These are phyloP conservation scores for Xylona heveae DNA, from an alignment of 495 filamentous ascomycete genomes.

Conservation along the genomic window DNA sequence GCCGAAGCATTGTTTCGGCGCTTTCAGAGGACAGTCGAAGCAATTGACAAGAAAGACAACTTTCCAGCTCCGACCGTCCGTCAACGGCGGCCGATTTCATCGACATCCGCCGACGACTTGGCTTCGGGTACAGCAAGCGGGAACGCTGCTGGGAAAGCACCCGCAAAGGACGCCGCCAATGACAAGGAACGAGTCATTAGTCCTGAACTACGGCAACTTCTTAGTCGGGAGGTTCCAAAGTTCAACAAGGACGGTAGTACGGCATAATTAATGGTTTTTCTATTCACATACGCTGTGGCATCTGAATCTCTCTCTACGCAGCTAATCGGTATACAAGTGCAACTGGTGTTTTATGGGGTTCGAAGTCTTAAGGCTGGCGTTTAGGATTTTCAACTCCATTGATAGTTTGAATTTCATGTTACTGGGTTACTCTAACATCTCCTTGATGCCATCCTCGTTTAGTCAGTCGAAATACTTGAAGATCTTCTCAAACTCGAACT, in stretches of 20 bases:
- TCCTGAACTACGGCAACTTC: slow-evolving; percentile 52
- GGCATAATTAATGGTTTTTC: no score
- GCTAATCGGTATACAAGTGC: no score
- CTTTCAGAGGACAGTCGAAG: slow-evolving; percentile 71
- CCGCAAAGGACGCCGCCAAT: slow-evolving; percentile 13
- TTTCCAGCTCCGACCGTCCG: slow-evolving; percentile 45
- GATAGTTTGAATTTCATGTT: no score
- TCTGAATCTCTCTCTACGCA: no score
- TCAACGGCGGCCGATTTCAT: slow-evolving; percentile 17
- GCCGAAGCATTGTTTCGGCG: slow-evolving; percentile 76
- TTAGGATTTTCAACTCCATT: no score
- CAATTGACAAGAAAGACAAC: slow-evolving; percentile 65
- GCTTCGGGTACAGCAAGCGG: slow-evolving; percentile 4
- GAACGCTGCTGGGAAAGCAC: slow-evolving; percentile 7
- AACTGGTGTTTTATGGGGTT: no score
- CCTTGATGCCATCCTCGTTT: no score
- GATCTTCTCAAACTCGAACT: slow-evolving; percentile 40
- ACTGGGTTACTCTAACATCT: no score
- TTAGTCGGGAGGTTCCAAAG: slow-evolving; percentile 50
- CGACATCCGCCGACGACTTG: slow-evolving; percentile 8
- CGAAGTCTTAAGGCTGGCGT: no score
- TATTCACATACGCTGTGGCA: no score
- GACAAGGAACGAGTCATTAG: slow-evolving; percentile 47
- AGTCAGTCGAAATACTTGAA: no score
- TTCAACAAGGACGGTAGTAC: slow-evolving; percentile 33